Percentiles rank a stretch among this genome's conserved stretches.
phyloP scores from a whole-genome alignment of 2,329 filamentous ascomycete species.

The Zasmidium cellare region DNA sequence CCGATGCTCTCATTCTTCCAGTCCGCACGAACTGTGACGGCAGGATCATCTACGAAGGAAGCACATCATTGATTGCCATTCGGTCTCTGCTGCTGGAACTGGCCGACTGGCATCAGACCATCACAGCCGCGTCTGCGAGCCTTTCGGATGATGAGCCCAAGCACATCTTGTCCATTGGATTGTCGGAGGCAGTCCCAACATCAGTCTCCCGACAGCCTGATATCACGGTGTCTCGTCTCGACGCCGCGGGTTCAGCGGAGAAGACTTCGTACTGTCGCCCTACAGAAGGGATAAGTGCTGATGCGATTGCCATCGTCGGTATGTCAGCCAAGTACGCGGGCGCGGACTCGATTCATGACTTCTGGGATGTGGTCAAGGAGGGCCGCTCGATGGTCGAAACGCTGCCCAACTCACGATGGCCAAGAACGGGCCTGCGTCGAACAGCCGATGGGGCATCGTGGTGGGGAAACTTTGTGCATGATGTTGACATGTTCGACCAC shows the following conservation, averaged over 20 bases:
- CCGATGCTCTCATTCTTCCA: background rate
- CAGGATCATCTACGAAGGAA: background rate
- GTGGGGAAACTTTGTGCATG: constrained; percentile 20
- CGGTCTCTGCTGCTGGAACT: background rate
- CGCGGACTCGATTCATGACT: constrained; percentile 7
- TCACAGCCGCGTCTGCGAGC: background rate
- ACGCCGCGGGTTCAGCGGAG: background rate
- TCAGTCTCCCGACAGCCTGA: background rate
- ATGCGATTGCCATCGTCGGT: constrained; percentile 15
- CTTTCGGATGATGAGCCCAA: no score
- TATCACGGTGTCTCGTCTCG: background rate
- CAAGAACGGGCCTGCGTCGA: background rate
- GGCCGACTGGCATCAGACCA: constrained; percentile 1
- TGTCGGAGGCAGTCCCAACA: background rate
- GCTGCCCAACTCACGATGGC: constrained; percentile 1
- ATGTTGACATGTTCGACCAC: constrained; percentile 31
- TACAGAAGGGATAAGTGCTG: background rate
- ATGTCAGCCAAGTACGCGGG: constrained; percentile 16
- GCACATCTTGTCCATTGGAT: no score
- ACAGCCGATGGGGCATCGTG: background rate
- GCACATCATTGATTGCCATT: background rate
- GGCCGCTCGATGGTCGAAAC: constrained; percentile 7
- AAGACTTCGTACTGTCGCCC: background rate
- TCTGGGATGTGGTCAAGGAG: constrained; percentile 15
- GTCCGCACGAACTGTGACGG: background rate